These are phyloP conservation scores for Haberlea rhodopensis DNA, from an alignment of 257 asterid genomes.

Conservation along the genomic window DNA sequence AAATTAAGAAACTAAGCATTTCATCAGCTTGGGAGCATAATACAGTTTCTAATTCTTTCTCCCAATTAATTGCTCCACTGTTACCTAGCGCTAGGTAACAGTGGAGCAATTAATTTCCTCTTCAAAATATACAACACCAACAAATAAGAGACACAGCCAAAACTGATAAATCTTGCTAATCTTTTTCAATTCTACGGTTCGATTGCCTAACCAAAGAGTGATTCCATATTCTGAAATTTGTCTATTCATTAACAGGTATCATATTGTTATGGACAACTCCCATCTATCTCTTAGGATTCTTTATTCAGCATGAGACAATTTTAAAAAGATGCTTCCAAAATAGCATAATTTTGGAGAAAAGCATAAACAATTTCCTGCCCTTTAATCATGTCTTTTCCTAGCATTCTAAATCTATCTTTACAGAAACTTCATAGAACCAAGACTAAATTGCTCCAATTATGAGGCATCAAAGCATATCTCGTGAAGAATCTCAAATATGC, in stretches of 20 bases:
- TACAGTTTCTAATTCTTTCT: background rate
- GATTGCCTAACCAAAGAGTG: constrained; percentile 6
- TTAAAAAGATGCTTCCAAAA: too few relatives aligned
- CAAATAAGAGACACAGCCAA: background rate
- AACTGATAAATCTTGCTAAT: background rate
- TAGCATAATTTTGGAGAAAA: too few relatives aligned
- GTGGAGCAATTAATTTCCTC: background rate
- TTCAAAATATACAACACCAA: background rate
- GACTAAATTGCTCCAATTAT: constrained; percentile 17
- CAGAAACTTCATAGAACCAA: background rate
- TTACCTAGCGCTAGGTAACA: too few relatives aligned
- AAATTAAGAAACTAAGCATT: background rate
- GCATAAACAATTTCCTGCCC: too few relatives aligned
- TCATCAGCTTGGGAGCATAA: background rate
- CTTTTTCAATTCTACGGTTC: constrained; percentile 15
- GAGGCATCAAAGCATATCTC: constrained; percentile 1
- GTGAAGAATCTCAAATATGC: background rate
- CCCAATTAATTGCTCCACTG: background rate
- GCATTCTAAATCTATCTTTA: background rate
- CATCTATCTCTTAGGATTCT: background rate
- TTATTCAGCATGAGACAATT: constrained; percentile 8
- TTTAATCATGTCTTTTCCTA: too few relatives aligned
- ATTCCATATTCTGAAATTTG: constrained; percentile 6
- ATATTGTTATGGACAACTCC: background rate
- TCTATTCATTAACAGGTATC: background rate